These are phyloP conservation scores for Luffa aegyptiaca DNA, from an alignment of 306 rosid genomes.

Conservation along the genomic window DNA sequence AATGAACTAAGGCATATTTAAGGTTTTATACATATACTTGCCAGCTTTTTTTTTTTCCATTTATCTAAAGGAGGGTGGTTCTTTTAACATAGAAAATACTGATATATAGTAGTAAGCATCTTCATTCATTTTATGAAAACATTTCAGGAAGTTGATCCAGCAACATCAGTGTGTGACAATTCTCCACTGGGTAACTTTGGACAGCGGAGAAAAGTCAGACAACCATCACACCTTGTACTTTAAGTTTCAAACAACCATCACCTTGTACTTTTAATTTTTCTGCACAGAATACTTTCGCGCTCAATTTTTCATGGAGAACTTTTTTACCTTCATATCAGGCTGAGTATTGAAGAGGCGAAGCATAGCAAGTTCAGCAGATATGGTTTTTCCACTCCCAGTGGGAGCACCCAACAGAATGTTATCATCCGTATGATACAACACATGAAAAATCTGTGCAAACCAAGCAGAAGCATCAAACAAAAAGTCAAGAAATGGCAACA, in stretches of 20 bases:
- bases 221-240: background rate
- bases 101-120: background rate
- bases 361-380: conserved; percentile 99
- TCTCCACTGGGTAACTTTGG: background rate
- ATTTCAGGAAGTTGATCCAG: background rate
- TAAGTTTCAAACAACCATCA: background rate
- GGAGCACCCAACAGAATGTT: conserved; percentile 96
- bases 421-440: conserved; percentile 78
- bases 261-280: background rate
- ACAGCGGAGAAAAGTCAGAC: background rate
- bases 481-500: conserved; percentile 7
- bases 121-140: background rate
- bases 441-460: conserved; percentile 71
- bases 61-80: background rate
- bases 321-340: conserved; percentile 87
- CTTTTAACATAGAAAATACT: background rate
- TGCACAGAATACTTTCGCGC: background rate
- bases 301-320: background rate
- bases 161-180: background rate
- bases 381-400: conserved; percentile 98
- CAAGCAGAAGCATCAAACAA: conserved; percentile 18
- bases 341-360: conserved; percentile 81
- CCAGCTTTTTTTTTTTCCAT: too few relatives aligned
- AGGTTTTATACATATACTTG: too few relatives aligned
- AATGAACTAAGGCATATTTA: too few relatives aligned